These are phyloP conservation scores for Hypoxylon sp. DNA, from an alignment of 2,329 filamentous ascomycete species.

Conservation along the genomic window DNA sequence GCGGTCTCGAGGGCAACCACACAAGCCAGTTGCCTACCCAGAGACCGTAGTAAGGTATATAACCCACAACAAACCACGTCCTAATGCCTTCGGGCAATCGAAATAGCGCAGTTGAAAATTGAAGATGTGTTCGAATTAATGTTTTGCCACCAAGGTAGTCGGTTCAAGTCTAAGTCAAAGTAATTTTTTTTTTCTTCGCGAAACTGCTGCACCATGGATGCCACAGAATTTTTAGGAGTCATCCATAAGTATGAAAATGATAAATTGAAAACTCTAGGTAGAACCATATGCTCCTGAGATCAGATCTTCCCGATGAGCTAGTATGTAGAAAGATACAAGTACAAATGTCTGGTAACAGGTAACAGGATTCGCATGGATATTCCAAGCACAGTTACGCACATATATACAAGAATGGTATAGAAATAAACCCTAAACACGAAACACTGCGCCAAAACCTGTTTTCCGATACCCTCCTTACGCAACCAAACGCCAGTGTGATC, in stretches of 20 bases:
- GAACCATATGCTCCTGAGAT: not conserved
- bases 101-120: not conserved
- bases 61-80: not conserved
- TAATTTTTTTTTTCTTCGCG: not conserved
- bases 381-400: constrained; percentile 4
- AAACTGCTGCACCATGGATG: not conserved
- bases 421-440: not conserved
- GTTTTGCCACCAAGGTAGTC: not conserved
- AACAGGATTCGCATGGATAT: constrained; percentile 6
- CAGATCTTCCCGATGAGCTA: not conserved
- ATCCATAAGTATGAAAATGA: not conserved
- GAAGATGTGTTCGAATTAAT: not conserved
- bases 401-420: constrained; percentile 28
- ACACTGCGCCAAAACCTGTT: not conserved
- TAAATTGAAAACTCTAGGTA: not conserved
- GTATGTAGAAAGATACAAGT: not conserved
- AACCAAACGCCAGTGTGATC: constrained; percentile 9
- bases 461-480: not conserved
- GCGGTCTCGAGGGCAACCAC: not conserved
- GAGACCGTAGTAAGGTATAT: not conserved
- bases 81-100: not conserved
- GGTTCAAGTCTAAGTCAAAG: not conserved
- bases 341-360: not conserved
- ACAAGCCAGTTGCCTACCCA: not conserved
- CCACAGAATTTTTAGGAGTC: not conserved